Percentiles rank a stretch among this genome's conserved stretches.
Evolutionary conservation across 176 grass and related monocot species (phyloP).

Genomic region (Raddia distichophylla): DNA sequence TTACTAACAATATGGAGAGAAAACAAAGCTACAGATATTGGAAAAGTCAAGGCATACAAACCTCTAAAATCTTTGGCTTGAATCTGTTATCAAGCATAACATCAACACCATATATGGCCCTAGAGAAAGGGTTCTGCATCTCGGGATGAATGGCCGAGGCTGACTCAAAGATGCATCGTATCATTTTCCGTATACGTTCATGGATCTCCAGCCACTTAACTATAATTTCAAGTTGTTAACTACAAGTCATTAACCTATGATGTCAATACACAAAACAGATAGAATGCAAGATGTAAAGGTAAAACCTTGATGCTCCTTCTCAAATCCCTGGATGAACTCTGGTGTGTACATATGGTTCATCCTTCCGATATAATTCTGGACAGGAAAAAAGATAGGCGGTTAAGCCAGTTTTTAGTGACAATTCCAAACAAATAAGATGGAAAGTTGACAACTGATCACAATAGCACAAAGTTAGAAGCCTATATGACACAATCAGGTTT

Average conservation of each 20-base stretch:
- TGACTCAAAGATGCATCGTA: constrained; percentile 69
- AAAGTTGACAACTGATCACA: neutral
- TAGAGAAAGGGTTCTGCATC: constrained; percentile 72
- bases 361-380: constrained; percentile 88
- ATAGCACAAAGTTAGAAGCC: constrained; percentile 22
- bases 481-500: constrained; percentile 2
- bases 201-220: constrained; percentile 93
- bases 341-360: constrained; percentile 90
- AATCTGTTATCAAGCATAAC: constrained; percentile 88
- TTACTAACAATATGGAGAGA: neutral
- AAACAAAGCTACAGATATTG: neutral
- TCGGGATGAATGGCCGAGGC: constrained; percentile 87
- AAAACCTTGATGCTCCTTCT: constrained; percentile 94
- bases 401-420: neutral
- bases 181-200: constrained; percentile 59
- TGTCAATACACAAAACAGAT: constrained; percentile 3
- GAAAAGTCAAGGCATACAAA: constrained; percentile 46
- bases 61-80: constrained; percentile 90
- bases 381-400: constrained; percentile 20
- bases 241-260: constrained; percentile 6
- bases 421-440: neutral
- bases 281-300: constrained; percentile 16
- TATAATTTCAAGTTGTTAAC: constrained; percentile 33
- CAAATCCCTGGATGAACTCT: constrained; percentile 84
- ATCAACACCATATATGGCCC: constrained; percentile 94